phyloP scores from a whole-genome alignment of 495 filamentous ascomycete genomes.

The Viridothelium virens region DNA sequence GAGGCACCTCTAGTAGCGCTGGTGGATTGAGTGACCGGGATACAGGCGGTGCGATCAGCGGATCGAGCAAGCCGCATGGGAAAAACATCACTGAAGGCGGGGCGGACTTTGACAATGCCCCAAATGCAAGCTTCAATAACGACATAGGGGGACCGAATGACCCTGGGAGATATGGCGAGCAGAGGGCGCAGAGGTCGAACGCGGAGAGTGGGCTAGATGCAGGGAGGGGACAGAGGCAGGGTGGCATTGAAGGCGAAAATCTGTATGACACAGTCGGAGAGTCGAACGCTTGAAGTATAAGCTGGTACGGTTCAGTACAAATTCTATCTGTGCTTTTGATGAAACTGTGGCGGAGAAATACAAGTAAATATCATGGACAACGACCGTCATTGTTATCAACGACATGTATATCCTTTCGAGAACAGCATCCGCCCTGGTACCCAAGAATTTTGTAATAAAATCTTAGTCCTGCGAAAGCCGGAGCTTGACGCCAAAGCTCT shows the following conservation, averaged over 20 bases:
- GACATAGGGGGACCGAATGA: constrained; percentile 56
- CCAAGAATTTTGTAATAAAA: too few species aligned
- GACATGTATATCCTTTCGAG: too few species aligned
- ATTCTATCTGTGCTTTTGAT: neutral
- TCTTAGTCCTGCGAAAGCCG: too few species aligned
- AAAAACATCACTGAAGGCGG: constrained; percentile 50
- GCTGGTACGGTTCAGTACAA: neutral
- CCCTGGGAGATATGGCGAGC: constrained; percentile 45
- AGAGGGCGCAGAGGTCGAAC: constrained; percentile 40
- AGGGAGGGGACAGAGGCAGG: constrained; percentile 37
- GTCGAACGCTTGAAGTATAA: constrained; percentile 9
- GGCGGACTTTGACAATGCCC: constrained; percentile 40
- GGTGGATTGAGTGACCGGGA: constrained; percentile 25
- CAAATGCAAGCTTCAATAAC: constrained; percentile 52
- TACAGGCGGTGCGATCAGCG: constrained; percentile 15
- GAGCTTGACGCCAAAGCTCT: too few species aligned
- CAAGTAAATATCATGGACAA: too few species aligned
- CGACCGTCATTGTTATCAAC: too few species aligned
- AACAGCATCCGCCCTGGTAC: too few species aligned
- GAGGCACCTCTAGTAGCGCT: constrained; percentile 23
- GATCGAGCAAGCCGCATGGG: constrained; percentile 45
- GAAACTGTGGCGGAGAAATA: too few species aligned
- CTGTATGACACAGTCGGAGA: constrained; percentile 38
- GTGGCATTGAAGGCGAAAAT: constrained; percentile 31
- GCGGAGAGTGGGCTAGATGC: constrained; percentile 36